Base-by-base conservation (phyloP, 2,329 filamentous ascomycete genomes). In the Mycosphaerella sp. region DNA sequence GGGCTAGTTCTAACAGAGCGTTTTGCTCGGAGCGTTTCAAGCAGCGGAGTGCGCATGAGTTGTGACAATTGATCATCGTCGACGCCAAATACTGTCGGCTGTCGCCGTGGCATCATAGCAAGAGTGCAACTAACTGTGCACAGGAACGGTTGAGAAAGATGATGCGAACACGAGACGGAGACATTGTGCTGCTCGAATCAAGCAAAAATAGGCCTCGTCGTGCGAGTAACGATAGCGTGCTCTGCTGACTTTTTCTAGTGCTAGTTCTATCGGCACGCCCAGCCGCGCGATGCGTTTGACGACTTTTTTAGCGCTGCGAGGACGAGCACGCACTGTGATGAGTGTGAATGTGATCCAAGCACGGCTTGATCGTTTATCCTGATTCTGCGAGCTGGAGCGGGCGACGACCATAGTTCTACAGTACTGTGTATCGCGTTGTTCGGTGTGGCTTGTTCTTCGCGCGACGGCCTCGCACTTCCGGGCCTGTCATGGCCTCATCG, bases 401-500 rank as follows among this genome's bases (percentile, higher is more conserved):
- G 30, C 30, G 7, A 5, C 21, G 17, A 12, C 39, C 16, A 41
- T 25, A n/a, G n/a, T n/a, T n/a, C n/a, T n/a, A n/a, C n/a, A n/a
- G n/a, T n/a, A n/a, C 9, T 16, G 30, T 46, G 51, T 53, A 53
- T 47, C 48, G 28, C 46, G 35, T 52, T 42, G n/a, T 25, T 48
- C 36, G 54, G 39, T 50, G 53, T 53, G 53, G 53, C 53, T 56
- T 56, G 49, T 41, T 39, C n/a, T 17, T 56, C 53, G 48, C 50
- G 49, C 47, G 41, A 51, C 48, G 48, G 36, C 40, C 50, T 48
- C 50, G 49, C 41, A 41, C 37, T 54, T 50, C 46, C 52, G 52
- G 21, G 39, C 40, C 41, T 44, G 41, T 21, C 41, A 45, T 51
- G 27, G 41, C 41, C 44, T 40, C 48, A 50, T 41, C 18, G 35